Evolutionary conservation across 2,329 filamentous ascomycete genomes (phyloP).

Genomic region (Penicillium paneum): DNA sequence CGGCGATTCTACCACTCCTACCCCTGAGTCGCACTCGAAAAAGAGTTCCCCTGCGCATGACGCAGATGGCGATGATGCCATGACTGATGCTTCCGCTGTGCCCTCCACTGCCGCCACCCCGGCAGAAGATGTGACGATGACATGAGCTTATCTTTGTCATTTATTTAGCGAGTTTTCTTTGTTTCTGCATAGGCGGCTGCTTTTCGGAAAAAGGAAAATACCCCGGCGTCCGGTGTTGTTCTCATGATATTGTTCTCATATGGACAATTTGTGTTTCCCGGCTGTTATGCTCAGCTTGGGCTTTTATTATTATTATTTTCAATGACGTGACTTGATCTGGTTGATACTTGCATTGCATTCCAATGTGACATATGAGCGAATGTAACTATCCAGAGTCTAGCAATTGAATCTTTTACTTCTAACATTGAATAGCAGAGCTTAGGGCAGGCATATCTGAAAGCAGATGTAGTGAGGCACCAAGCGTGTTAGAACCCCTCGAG

Average conservation of each 20-base stretch:
- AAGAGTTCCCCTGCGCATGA: constrained; percentile 5
- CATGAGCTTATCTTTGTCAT: constrained; percentile 4
- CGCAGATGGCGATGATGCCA: constrained; percentile 16
- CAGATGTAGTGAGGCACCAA: too few species aligned
- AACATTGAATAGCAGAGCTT: background rate
- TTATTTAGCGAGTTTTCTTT: constrained; percentile 6
- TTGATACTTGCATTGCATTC: background rate
- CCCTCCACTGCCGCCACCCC: constrained; percentile 14
- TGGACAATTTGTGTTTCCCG: constrained; percentile 2
- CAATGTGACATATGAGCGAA: background rate
- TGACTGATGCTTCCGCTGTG: constrained; percentile 16
- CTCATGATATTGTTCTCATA: constrained; percentile 1
- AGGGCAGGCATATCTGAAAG: too few species aligned
- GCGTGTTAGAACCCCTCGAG: too few species aligned
- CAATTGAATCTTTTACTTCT: background rate
- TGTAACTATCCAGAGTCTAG: background rate
- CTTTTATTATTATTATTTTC: background rate
- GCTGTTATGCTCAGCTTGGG: background rate
- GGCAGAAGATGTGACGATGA: constrained; percentile 15
- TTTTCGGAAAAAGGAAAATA: constrained; percentile 11
- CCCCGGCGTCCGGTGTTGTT: constrained; percentile 10
- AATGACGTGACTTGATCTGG: background rate
- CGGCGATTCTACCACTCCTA: background rate
- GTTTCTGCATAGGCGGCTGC: constrained; percentile 7
- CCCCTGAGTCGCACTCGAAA: background rate